Conservation (phyloP, 306 rosid genomes). For the Medicago lupulina region DNA sequence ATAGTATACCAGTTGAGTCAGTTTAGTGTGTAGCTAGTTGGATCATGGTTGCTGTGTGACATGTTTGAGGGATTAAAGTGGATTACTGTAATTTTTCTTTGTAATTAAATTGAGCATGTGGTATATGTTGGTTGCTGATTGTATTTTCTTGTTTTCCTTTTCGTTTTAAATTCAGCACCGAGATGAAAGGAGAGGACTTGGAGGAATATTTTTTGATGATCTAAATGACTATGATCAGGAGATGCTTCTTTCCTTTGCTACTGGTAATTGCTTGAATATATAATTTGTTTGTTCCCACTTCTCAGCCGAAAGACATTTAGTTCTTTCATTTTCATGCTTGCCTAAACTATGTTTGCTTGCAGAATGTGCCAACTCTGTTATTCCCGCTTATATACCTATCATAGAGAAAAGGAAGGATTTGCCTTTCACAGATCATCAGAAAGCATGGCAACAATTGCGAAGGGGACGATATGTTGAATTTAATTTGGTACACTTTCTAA, state of each 20-base stretch:
- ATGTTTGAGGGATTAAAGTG: conserved; percentile 14
- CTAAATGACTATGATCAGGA: conserved; percentile 94
- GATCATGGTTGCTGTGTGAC: conserved; percentile 8
- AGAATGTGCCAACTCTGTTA: conserved; percentile 96
- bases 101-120: conserved; percentile 12
- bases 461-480: conserved; percentile 97
- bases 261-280: conserved; percentile 62
- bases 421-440: conserved; percentile 77
- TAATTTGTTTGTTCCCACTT: conserved; percentile 19
- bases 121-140: conserved; percentile 26
- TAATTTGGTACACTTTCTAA: conserved; percentile 74
- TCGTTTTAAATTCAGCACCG: conserved; percentile 76
- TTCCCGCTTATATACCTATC: conserved; percentile 92
- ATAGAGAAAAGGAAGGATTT: conserved; percentile 88
- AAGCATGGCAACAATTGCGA: conserved; percentile 95
- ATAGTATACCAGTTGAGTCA: not conserved
- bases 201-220: conserved; percentile 97
- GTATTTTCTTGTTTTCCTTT: conserved; percentile 35
- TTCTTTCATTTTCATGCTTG: conserved; percentile 36
- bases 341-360: conserved; percentile 41
- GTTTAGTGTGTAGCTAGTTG: conserved; percentile 1
- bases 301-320: conserved; percentile 3
- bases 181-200: conserved; percentile 93
- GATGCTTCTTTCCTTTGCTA: conserved; percentile 97
- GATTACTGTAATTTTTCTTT: not conserved